phyloP scores from a whole-genome alignment of 2,329 filamentous ascomycete species.

The Aspergillus sp. region DNA sequence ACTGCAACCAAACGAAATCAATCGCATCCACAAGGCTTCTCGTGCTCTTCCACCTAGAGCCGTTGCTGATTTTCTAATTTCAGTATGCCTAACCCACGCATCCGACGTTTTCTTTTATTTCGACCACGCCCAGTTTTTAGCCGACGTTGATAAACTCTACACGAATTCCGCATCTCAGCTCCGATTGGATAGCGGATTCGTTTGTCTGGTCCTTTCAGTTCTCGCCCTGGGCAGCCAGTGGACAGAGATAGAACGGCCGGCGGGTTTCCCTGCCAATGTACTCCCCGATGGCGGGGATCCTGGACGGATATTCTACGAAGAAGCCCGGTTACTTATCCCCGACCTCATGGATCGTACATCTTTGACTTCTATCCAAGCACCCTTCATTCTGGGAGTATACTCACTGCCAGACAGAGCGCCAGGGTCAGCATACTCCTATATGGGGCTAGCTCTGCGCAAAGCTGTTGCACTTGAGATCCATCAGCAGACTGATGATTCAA shows the following conservation, averaged over 20 bases:
- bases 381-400: conserved; percentile 37
- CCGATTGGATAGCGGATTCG: conserved; percentile 16
- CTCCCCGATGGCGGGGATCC: conserved; percentile 21
- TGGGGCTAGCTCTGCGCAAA: conserved; percentile 53
- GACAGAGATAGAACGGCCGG: conserved; percentile 30
- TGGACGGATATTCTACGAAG: conserved; percentile 30
- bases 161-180: conserved; percentile 6
- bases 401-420: conserved; percentile 36
- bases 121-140: conserved; percentile 15
- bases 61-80: conserved; percentile 18
- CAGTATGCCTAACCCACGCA: conserved; percentile 20
- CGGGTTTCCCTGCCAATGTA: background rate
- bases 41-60: conserved; percentile 16
- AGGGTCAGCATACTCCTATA: conserved; percentile 33
- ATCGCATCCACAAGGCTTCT: conserved; percentile 6
- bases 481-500: conserved; percentile 19
- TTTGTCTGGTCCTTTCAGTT: conserved; percentile 17
- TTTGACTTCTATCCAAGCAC: conserved; percentile 30
- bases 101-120: conserved; percentile 22
- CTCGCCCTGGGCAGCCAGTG: conserved; percentile 37
- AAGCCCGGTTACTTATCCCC: conserved; percentile 30
- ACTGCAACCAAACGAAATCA: conserved; percentile 5
- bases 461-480: conserved; percentile 45
- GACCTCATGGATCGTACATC: conserved; percentile 34
- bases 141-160: conserved; percentile 18